These are phyloP conservation scores for Yarrowia alimentaria DNA, from an alignment of 805 yeast species.

Conservation along the genomic window DNA sequence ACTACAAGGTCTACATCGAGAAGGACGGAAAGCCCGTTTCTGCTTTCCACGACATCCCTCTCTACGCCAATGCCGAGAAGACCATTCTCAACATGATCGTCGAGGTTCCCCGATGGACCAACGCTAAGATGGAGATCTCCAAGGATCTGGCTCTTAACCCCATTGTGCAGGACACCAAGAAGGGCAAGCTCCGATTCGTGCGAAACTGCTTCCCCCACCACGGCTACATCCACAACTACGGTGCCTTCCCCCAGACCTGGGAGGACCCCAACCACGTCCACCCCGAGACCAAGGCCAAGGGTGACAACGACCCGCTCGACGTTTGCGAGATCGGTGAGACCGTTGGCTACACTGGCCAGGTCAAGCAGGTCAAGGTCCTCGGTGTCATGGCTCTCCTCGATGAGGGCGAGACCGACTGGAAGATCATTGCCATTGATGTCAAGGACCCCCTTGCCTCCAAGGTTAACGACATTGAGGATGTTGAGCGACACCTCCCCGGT, in stretches of 20 bases:
- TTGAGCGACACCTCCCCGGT: conserved; percentile 86
- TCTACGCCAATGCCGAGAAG: conserved; percentile 91
- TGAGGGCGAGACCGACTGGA: conserved; percentile 98
- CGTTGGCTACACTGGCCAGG: conserved; percentile 75
- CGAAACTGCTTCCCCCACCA: conserved; percentile 98
- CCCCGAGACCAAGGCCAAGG: conserved; percentile 53
- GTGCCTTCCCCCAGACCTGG: conserved; percentile 99
- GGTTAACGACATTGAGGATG: conserved; percentile 87
- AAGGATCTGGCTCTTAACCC: conserved; percentile 86
- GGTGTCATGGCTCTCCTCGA: conserved; percentile 95
- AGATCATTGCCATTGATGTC: conserved; percentile 77
- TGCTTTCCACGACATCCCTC: conserved; percentile 90
- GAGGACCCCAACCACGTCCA: conserved; percentile 72
- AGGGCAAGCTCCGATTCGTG: conserved; percentile 93
- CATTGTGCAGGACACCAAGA: conserved; percentile 94
- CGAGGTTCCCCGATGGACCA: conserved; percentile 98
- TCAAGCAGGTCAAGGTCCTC: conserved; percentile 84
- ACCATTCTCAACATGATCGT: conserved; percentile 87
- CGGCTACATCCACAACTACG: conserved; percentile 97
- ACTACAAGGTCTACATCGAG: conserved; percentile 87
- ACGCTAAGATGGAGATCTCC: conserved; percentile 92
- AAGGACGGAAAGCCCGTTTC: conserved; percentile 92
- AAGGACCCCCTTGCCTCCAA: conserved; percentile 87
- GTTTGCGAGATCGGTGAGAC: conserved; percentile 84
- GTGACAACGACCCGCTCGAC: conserved; percentile 95